Percentiles rank a stretch among this genome's conserved stretches.
Evolutionary conservation across 805 yeast species (phyloP).

Genomic region (Lipomyces yamadae): DNA sequence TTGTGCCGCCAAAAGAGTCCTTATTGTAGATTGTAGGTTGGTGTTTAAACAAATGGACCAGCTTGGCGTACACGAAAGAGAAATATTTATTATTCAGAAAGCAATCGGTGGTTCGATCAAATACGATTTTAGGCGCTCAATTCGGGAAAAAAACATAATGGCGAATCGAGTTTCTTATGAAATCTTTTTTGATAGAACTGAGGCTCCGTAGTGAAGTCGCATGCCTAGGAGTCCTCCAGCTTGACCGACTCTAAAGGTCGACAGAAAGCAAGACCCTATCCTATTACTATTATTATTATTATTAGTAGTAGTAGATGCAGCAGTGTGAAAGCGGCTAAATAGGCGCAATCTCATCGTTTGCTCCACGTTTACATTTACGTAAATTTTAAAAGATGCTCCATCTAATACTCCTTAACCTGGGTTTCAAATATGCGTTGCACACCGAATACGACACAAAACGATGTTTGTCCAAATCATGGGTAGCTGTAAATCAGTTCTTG

Average conservation of each 20-base stretch:
- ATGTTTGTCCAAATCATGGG: too few relatives aligned
- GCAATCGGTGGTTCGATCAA: background rate
- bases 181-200: background rate
- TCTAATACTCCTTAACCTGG: too few relatives aligned
- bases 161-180: background rate
- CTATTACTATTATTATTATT: too few relatives aligned
- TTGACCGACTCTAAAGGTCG: background rate
- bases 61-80: background rate
- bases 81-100: background rate
- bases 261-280: background rate
- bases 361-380: too few relatives aligned
- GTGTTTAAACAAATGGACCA: background rate
- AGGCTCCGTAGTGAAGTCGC: background rate
- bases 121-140: slow-evolving; percentile 2
- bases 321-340: too few relatives aligned
- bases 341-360: too few relatives aligned
- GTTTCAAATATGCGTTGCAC: too few relatives aligned
- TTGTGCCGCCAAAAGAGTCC: slow-evolving; percentile 3
- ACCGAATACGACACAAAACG: too few relatives aligned
- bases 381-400: too few relatives aligned
- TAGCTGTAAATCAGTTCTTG: too few relatives aligned
- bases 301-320: too few relatives aligned
- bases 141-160: background rate
- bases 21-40: background rate
- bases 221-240: too few relatives aligned